Evolutionary conservation across 2,329 filamentous ascomycete species (phyloP).

Genomic region (Thermomyces lanuginosus): DNA sequence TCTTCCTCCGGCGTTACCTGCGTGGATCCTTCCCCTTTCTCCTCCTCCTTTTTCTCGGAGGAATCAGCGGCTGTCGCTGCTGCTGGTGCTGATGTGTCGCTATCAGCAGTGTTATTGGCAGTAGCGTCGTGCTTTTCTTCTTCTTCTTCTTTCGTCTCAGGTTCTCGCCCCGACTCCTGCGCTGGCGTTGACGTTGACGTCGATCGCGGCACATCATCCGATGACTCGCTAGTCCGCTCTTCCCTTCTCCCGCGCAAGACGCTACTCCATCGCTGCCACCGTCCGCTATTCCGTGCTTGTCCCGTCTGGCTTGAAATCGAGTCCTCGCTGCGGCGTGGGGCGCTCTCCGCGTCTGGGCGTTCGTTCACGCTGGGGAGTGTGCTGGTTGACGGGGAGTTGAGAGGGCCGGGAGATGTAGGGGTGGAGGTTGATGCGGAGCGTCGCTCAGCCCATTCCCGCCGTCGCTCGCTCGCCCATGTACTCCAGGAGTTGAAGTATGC

Average conservation of each 20-base stretch:
- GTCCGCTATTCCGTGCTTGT: slow-evolving; percentile 4
- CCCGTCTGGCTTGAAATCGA: neutral
- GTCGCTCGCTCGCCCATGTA: slow-evolving; percentile 39
- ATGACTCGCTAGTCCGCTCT: no score
- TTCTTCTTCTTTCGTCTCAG: no score
- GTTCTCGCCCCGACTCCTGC: no score
- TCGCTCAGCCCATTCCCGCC: slow-evolving; percentile 31
- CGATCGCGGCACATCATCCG: no score
- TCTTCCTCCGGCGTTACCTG: no score
- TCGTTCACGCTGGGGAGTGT: slow-evolving; percentile 6
- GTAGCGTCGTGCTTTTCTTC: no score
- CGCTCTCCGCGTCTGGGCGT: neutral
- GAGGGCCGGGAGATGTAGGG: neutral
- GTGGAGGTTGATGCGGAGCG: slow-evolving; percentile 7
- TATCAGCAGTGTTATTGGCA: no score
- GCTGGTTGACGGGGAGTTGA: slow-evolving; percentile 2
- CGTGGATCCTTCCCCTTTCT: no score
- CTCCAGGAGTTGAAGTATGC: slow-evolving; percentile 50
- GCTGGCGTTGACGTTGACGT: no score
- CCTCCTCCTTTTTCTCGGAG: no score
- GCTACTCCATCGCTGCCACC: slow-evolving; percentile 6
- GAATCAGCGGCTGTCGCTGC: no score
- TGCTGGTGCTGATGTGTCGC: no score
- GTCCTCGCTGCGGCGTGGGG: slow-evolving; percentile 3
- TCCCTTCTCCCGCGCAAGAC: slow-evolving; percentile 5